Base-by-base conservation (phyloP, 257 asterid genomes). In the Petunia axillaris region DNA sequence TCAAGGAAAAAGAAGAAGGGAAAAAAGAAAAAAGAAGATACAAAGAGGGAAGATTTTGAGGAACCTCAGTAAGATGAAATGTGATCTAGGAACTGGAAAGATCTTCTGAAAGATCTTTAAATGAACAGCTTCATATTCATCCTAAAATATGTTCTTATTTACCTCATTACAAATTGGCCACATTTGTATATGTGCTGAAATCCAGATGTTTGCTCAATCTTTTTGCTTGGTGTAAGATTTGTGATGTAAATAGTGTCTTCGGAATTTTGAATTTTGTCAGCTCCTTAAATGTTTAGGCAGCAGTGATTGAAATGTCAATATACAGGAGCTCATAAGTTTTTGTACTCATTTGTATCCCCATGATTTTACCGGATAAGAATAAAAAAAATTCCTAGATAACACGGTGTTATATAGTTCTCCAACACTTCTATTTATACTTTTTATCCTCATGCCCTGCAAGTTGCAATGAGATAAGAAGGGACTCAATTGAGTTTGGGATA, bases 371-470 rank as follows among this genome's bases (percentile, higher is more conserved):
- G 25, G 25, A 25, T 25, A 25, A 25, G 25, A 25, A 25, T 25
- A 25, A 25, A 25, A 25, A 25, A 25, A 25, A 25, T 25, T 25
- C 25, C 25, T 25, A 25, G 25, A 25, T 39, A 41, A 7, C 2
- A 5, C 14, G 41, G 53, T 66, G 53, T 66, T 66, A 41, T 66
- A 41, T 66, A 66, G 75, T 66, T 66, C 75, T 66, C 53, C 75
- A 40, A 40, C 53, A 13, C 54, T 67, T 67, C 36, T 40, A 7
- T n/a, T 3, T 7, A 25, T 9, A 41, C 15, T 41, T 60, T 66
- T 66, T 66, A 41, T 66, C 75, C 38, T 41, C 14, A 41, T 40
- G 53, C 54, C 54, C 8, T 7, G 41, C 25, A 25, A 25, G 25
- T 25, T 25, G 25, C 25, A 0, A 15, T 41, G 75, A 67, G 75